phyloP scores from a whole-genome alignment of 345 rosid genomes.

The Euphorbia lathyris region DNA sequence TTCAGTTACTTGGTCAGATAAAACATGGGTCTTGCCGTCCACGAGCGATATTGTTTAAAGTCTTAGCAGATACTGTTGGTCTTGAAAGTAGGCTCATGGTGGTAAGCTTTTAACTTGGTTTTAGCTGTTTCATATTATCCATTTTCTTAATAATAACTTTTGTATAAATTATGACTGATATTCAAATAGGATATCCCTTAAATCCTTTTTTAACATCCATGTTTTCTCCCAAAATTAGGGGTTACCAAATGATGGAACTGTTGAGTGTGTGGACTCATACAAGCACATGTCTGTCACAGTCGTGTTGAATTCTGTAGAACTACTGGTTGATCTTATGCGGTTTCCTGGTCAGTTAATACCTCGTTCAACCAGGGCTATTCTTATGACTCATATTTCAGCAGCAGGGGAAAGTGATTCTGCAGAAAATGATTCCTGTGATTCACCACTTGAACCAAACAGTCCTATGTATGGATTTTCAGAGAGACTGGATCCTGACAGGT shows the following conservation, averaged over 20 bases:
- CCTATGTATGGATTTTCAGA: constrained; percentile 77
- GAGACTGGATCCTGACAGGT: constrained; percentile 77
- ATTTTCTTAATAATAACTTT: not conserved
- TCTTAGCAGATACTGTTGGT: constrained; percentile 91
- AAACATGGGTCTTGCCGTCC: constrained; percentile 88
- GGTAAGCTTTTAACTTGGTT: constrained; percentile 53
- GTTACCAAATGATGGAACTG: constrained; percentile 81
- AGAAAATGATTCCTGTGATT: constrained; percentile 97
- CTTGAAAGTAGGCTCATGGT: constrained; percentile 87
- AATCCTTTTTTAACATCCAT: constrained; percentile 6
- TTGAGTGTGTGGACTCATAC: constrained; percentile 71
- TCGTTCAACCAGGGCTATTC: constrained; percentile 70
- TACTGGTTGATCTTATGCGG: constrained; percentile 95
- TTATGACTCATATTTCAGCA: constrained; percentile 86
- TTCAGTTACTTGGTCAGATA: constrained; percentile 93
- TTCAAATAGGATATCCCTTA: constrained; percentile 12
- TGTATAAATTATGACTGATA: constrained; percentile 1
- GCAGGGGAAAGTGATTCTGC: constrained; percentile 99
- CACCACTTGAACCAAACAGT: constrained; percentile 98
- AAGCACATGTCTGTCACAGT: constrained; percentile 90
- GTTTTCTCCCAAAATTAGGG: constrained; percentile 46
- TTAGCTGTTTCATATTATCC: not conserved
- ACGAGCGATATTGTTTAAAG: constrained; percentile 91
- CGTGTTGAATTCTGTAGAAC: constrained; percentile 75
- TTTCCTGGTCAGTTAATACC: constrained; percentile 96